Conservation (phyloP, 768 basidiomycete genomes). For the Paxillus rubicundulus region DNA sequence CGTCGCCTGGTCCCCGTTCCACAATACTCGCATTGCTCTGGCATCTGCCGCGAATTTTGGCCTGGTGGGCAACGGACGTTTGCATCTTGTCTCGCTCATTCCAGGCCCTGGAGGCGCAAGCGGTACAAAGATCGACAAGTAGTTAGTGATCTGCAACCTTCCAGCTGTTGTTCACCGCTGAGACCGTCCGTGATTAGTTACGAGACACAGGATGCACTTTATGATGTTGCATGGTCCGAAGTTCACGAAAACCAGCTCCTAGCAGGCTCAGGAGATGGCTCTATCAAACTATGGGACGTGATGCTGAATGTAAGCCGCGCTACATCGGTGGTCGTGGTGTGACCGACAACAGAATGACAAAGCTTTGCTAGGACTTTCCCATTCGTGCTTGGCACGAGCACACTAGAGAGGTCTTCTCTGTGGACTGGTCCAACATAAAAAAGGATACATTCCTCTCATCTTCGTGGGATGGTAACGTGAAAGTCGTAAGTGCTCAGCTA, state of each 20-base stretch:
- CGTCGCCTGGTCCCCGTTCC: conserved; percentile 84
- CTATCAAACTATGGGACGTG: conserved; percentile 87
- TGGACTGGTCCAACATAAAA: conserved; percentile 94
- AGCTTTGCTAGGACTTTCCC: conserved; percentile 68
- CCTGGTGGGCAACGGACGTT: conserved; percentile 90
- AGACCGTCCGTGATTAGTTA: conserved; percentile 47
- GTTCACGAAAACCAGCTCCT: conserved; percentile 91
- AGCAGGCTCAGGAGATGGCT: conserved; percentile 87
- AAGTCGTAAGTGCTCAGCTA: conserved; percentile 61
- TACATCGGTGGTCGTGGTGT: background rate
- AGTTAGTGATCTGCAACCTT: conserved; percentile 45
- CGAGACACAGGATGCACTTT: conserved; percentile 87
- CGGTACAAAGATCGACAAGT: conserved; percentile 57
- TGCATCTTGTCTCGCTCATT: conserved; percentile 61
- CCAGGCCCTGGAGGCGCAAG: conserved; percentile 46
- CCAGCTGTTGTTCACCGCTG: conserved; percentile 4
- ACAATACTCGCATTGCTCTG: conserved; percentile 67
- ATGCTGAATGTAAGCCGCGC: conserved; percentile 65
- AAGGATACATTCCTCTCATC: conserved; percentile 86
- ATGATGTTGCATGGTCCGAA: conserved; percentile 94
- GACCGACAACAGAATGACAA: conserved; percentile 30
- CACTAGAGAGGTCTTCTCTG: conserved; percentile 84
- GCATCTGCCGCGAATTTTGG: conserved; percentile 93
- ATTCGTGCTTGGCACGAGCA: conserved; percentile 95
- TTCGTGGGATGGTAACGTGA: conserved; percentile 90